phyloP scores from a whole-genome alignment of 306 rosid species.

The Castanospermum australe region DNA sequence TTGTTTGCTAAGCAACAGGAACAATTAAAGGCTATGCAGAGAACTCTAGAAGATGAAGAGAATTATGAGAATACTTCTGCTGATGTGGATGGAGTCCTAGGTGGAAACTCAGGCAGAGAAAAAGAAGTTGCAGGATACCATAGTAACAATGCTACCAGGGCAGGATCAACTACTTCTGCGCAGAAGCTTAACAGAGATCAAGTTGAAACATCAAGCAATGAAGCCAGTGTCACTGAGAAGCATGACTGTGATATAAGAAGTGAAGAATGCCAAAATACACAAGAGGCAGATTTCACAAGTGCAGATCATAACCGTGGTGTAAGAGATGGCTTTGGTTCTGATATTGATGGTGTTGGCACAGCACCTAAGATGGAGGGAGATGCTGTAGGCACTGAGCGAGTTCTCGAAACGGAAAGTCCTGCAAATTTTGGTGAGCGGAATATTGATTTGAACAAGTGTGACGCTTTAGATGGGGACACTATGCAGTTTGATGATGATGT shows the following conservation, averaged over 20 bases:
- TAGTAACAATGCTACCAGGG: conserved; percentile 32
- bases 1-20: conserved; percentile 71
- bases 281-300: conserved; percentile 63
- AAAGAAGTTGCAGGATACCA: conserved; percentile 31
- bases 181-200: conserved; percentile 38
- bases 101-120: conserved; percentile 20
- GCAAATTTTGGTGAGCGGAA: conserved; percentile 39
- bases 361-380: conserved; percentile 55
- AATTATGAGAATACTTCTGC: conserved; percentile 61
- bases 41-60: conserved; percentile 73
- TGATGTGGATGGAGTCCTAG: conserved; percentile 41
- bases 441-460: conserved; percentile 41
- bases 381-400: conserved; percentile 47
- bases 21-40: conserved; percentile 72
- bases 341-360: conserved; percentile 55
- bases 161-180: conserved; percentile 43
- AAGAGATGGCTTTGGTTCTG: conserved; percentile 68
- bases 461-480: conserved; percentile 46
- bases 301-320: conserved; percentile 44
- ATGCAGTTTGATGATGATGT: conserved; percentile 58
- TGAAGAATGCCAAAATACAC: conserved; percentile 50
- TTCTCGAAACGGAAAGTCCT: conserved; percentile 61
- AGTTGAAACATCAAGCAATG: conserved; percentile 52
- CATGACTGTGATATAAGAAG: conserved; percentile 61
- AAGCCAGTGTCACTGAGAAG: conserved; percentile 56